phyloP scores from a whole-genome alignment of 1,139 yeast species.

The Scheffersomyces segobiensis region DNA sequence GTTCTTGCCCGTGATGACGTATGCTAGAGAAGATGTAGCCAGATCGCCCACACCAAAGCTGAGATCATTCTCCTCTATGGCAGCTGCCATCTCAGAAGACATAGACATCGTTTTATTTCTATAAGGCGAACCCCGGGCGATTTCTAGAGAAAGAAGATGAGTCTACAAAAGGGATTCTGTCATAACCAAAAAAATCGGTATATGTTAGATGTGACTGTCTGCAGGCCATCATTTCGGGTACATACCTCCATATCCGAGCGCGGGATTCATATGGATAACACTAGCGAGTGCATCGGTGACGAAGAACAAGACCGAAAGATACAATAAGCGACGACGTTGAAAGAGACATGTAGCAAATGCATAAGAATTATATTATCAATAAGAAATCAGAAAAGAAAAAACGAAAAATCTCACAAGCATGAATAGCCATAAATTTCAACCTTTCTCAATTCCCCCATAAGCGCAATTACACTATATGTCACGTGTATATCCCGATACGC shows the following conservation, averaged over 20 bases:
- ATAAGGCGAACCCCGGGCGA: background rate
- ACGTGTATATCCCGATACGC: background rate
- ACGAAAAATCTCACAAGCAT: background rate
- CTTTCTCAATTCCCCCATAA: no score
- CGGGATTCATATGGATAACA: background rate
- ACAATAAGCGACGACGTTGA: background rate
- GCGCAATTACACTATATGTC: background rate
- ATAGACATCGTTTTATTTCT: slow-evolving; percentile 25
- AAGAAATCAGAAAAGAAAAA: background rate
- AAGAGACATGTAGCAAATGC: background rate
- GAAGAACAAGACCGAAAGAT: background rate
- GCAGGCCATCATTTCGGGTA: background rate
- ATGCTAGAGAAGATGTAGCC: background rate
- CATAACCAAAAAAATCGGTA: background rate
- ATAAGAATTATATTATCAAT: background rate
- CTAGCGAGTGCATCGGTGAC: background rate
- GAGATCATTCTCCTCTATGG: slow-evolving; percentile 31
- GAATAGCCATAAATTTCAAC: background rate
- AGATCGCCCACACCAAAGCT: slow-evolving; percentile 1
- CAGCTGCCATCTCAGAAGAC: slow-evolving; percentile 41
- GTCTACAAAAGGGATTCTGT: background rate
- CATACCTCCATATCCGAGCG: background rate
- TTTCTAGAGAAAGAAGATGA: background rate
- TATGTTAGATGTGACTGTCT: background rate
- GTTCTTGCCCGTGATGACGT: background rate